Evolutionary conservation across 2,329 filamentous ascomycete species (phyloP).

Genomic region (Talaromyces pinophilus): DNA sequence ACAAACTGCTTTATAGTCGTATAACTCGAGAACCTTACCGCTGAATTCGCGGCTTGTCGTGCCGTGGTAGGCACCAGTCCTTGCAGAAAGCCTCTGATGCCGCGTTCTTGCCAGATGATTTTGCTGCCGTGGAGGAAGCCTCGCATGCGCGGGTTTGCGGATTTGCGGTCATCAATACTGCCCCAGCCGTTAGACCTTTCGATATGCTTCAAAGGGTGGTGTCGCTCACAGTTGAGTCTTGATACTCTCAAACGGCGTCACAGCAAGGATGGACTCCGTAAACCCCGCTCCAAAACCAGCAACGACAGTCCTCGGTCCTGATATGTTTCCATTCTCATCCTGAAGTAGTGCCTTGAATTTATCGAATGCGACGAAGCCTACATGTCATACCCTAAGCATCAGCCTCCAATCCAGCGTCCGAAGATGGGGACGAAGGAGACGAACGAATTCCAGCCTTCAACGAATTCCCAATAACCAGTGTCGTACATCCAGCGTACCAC

Average conservation of each 20-base stretch:
- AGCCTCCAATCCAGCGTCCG: neutral
- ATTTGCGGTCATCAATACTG: conserved; percentile 87
- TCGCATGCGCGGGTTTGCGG: conserved; percentile 77
- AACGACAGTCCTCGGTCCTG: conserved; percentile 84
- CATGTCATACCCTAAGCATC: conserved; percentile 16
- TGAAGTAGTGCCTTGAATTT: conserved; percentile 82
- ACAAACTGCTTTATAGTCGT: conserved; percentile 88
- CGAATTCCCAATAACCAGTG: conserved; percentile 93
- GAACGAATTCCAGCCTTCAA: conserved; percentile 90
- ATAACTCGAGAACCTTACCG: conserved; percentile 86
- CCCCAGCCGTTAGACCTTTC: too few species aligned
- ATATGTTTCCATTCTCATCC: conserved; percentile 83
- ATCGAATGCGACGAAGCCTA: conserved; percentile 93
- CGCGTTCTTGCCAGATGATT: conserved; percentile 84
- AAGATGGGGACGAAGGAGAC: too few species aligned
- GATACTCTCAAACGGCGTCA: conserved; percentile 96
- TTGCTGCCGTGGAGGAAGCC: conserved; percentile 89
- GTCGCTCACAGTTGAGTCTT: conserved; percentile 79
- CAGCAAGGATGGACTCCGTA: conserved; percentile 88
- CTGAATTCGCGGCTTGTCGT: conserved; percentile 90
- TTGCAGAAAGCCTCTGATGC: conserved; percentile 91
- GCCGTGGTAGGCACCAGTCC: conserved; percentile 94
- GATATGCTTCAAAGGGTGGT: neutral
- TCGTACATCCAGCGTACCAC: conserved; percentile 98
- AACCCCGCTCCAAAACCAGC: conserved; percentile 93